Conservation (phyloP, 345 rosid genomes). For the Arabis hirsuta region DNA sequence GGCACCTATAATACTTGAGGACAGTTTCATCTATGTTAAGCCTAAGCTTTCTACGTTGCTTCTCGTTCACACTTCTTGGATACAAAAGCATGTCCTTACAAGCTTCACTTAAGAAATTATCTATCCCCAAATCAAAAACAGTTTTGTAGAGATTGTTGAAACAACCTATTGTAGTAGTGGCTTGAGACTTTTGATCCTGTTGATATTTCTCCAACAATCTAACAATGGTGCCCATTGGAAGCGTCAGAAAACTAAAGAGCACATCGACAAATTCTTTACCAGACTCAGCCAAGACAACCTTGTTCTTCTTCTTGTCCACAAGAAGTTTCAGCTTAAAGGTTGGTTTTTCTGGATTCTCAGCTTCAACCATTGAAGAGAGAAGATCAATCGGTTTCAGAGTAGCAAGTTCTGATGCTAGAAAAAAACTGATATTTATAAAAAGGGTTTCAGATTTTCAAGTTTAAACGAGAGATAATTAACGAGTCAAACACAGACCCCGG, state of each 20-base stretch:
- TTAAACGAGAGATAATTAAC: background rate
- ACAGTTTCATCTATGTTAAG: background rate
- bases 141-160: conserved; percentile 21
- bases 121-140: background rate
- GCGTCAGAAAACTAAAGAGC: conserved; percentile 21
- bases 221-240: conserved; percentile 26
- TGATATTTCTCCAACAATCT: conserved; percentile 21
- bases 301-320: conserved; percentile 13
- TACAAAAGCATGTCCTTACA: conserved; percentile 15
- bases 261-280: conserved; percentile 15
- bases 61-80: conserved; percentile 16
- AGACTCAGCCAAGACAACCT: conserved; percentile 26
- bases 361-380: background rate
- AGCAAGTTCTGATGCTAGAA: too few species aligned
- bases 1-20: background rate
- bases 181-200: background rate
- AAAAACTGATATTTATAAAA: too few species aligned
- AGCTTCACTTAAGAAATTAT: background rate
- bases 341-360: background rate
- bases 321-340: conserved; percentile 2
- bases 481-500: background rate
- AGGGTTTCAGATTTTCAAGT: background rate
- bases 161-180: background rate
- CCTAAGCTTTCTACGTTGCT: background rate
- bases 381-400: background rate